Evolutionary conservation across 129 eudicot genomes (phyloP), one percentile per base, ranked within the genome.

Genomic region (Tanacetum coccineum): DNA sequence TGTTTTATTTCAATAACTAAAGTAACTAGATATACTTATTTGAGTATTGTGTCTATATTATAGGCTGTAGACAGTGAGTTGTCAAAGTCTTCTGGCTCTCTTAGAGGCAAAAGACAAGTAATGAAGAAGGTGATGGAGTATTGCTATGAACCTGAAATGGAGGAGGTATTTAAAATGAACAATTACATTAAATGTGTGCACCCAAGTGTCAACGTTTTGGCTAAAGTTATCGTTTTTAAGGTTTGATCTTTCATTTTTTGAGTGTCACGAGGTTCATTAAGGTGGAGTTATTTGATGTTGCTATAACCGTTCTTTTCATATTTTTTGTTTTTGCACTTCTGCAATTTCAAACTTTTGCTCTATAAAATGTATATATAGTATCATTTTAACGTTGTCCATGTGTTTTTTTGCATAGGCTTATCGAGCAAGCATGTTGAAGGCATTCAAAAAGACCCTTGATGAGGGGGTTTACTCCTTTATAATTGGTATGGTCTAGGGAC

Each of bases 361-460:
- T 36, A 36, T 36, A 36, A 36, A 36, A 36, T 36, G 42, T 36
- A 36, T 36, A 2, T 1, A 44, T 51, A 59, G 7, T 69, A 32
- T 57, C n/a, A 40, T 53, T 73, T 85, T 84, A 65, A 74, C 71
- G 7, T 54, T 72, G 19, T 22, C 63, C 59, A 13, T 49, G 46
- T 74, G 3, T 63, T 11, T 74, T n/a, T 83, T 32, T 71, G 40
- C 52, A 25, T 79, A 93, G 99, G 96, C 99, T 76, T 93, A 93
- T 73, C 88, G 99, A 61, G 78, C 95, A 76, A 93, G 99, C 95
- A 93, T 93, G 99, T 69, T 93, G 87, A 93, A 93, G 87, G 99
- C 99, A 60, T 93, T 93, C 59, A 93, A 81, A 73, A 93, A 89
- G 93, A 89, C 99, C 85, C 93, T 93, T 75, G 99, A 88, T 70